Evolutionary conservation across 2,329 filamentous ascomycete species (phyloP).

Genomic region (Fusarium sp.): DNA sequence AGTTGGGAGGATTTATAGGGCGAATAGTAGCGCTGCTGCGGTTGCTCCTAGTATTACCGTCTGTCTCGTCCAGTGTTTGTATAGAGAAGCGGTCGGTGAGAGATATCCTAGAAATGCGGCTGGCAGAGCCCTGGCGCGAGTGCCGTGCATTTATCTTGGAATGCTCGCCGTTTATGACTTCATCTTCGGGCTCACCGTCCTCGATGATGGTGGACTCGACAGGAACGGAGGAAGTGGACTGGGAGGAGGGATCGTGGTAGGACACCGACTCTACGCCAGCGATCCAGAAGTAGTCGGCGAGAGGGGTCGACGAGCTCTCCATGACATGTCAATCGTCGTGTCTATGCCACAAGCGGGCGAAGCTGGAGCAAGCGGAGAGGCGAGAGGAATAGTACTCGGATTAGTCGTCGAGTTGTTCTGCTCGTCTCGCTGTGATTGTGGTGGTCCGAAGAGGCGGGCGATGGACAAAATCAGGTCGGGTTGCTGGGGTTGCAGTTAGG

Average conservation of each 20-base stretch:
- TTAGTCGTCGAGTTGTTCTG: slow-evolving; percentile 14
- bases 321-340: slow-evolving; percentile 58
- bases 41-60: slow-evolving; percentile 68
- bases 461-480: slow-evolving; percentile 21
- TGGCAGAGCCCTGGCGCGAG: slow-evolving; percentile 68
- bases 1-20: slow-evolving; percentile 49
- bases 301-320: slow-evolving; percentile 69
- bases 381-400: slow-evolving; percentile 8
- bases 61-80: slow-evolving; percentile 65
- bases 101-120: slow-evolving; percentile 65
- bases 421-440: slow-evolving; percentile 23
- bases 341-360: slow-evolving; percentile 39
- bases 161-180: slow-evolving; percentile 45
- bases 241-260: slow-evolving; percentile 64
- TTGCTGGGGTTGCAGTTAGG: slow-evolving; percentile 40
- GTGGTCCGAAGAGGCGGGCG: slow-evolving; percentile 24
- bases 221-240: slow-evolving; percentile 41
- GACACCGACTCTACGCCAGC: slow-evolving; percentile 74
- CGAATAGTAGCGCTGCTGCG: slow-evolving; percentile 72
- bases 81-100: slow-evolving; percentile 62
- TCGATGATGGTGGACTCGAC: slow-evolving; percentile 70
- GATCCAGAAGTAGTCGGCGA: slow-evolving; percentile 81
- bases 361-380: slow-evolving; percentile 9
- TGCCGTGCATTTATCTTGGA: slow-evolving; percentile 54
- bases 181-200: slow-evolving; percentile 66